Conservation (phyloP, 495 filamentous ascomycete species). For the Neurospora sp. region DNA sequence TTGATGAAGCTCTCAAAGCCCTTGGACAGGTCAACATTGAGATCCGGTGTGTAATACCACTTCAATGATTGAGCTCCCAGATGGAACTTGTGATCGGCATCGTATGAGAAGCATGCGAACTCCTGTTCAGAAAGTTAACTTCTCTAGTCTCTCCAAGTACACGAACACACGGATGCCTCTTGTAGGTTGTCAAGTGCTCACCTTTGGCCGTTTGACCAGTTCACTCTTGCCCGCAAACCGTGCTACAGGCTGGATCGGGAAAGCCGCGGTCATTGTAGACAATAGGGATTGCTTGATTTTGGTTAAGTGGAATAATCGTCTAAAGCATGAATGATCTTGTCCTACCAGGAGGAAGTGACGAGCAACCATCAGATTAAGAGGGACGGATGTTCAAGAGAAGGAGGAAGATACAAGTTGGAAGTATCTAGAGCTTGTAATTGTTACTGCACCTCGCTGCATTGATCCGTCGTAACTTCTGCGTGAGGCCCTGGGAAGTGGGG, state of each 20-base stretch:
- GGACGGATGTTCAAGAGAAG: background rate
- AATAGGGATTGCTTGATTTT: background rate
- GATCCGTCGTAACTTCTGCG: background rate
- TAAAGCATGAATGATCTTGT: background rate
- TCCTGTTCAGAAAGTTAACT: constrained; percentile 41
- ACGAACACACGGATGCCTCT: background rate
- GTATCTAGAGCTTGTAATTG: background rate
- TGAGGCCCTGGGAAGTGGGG: background rate
- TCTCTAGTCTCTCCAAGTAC: background rate
- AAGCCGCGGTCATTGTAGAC: constrained; percentile 30
- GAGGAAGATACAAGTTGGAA: background rate
- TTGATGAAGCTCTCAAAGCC: constrained; percentile 81
- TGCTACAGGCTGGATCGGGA: constrained; percentile 53
- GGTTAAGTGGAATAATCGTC: background rate
- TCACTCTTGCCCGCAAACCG: constrained; percentile 52
- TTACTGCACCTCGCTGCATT: background rate
- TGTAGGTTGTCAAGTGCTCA: constrained; percentile 15
- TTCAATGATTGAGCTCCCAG: constrained; percentile 67
- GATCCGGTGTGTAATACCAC: constrained; percentile 75
- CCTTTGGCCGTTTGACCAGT: constrained; percentile 58
- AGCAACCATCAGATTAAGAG: background rate
- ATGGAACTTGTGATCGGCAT: constrained; percentile 65
- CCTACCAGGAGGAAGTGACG: background rate
- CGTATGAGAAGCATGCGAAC: constrained; percentile 84
- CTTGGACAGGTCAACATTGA: constrained; percentile 60